Conservation (phyloP, 805 yeast genomes). For the Monosporozyma yasuniensis region DNA sequence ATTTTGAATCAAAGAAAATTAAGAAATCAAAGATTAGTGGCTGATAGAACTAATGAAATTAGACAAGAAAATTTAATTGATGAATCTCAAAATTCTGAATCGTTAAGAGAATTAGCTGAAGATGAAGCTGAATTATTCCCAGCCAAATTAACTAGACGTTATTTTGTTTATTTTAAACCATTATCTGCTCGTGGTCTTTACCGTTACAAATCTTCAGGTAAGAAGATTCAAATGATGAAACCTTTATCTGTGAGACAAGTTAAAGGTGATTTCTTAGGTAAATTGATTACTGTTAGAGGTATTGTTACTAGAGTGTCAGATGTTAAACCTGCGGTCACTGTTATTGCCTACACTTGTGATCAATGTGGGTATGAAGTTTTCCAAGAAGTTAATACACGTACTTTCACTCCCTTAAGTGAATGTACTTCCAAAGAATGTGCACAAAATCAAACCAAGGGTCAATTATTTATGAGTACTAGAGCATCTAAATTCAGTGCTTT, state of each 20-base stretch:
- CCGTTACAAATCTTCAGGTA: slow-evolving; percentile 15
- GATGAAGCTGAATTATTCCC: slow-evolving; percentile 60
- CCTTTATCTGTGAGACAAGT: slow-evolving; percentile 85
- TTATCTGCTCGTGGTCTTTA: slow-evolving; percentile 35
- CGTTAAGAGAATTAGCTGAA: slow-evolving; percentile 29
- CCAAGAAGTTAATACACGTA: slow-evolving; percentile 82
- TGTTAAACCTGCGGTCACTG: slow-evolving; percentile 85
- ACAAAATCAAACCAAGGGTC: slow-evolving; percentile 76
- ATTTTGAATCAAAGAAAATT: slow-evolving; percentile 82
- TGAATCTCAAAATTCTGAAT: slow-evolving; percentile 20
- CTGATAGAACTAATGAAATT: slow-evolving; percentile 57
- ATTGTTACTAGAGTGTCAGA: slow-evolving; percentile 93
- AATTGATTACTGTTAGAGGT: slow-evolving; percentile 83
- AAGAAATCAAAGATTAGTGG: slow-evolving; percentile 65
- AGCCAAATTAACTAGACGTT: slow-evolving; percentile 76
- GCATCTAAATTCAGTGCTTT: slow-evolving; percentile 93
- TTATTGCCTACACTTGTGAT: slow-evolving; percentile 95
- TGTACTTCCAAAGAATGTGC: slow-evolving; percentile 78
- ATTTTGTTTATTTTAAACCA: slow-evolving; percentile 80
- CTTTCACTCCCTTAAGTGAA: slow-evolving; percentile 79
- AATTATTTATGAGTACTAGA: slow-evolving; percentile 83
- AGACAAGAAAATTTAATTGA: slow-evolving; percentile 32
- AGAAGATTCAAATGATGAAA: slow-evolving; percentile 30
- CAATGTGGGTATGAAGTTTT: slow-evolving; percentile 94
- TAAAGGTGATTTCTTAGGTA: slow-evolving; percentile 75